Conservation (phyloP, 805 yeast genomes). For the Sugiyamaella boreocaroliniensis region DNA sequence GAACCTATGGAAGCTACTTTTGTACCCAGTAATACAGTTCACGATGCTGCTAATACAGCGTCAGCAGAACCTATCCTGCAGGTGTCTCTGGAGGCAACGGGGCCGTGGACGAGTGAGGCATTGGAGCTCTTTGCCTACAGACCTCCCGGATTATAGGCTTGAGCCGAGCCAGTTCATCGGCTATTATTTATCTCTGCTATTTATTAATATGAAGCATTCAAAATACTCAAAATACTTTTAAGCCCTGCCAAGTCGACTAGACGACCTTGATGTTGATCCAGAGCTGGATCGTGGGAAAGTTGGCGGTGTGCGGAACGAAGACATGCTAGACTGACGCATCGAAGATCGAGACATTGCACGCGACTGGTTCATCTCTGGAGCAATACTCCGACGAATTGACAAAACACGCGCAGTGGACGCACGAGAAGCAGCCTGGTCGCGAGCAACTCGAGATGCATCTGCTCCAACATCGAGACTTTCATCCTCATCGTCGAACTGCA, state of each 20-base stretch:
- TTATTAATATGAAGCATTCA: neutral
- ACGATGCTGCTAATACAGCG: neutral
- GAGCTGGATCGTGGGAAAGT: slow-evolving; percentile 1
- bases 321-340: slow-evolving; percentile 13
- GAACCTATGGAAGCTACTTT: neutral
- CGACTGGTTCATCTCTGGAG: slow-evolving; percentile 22
- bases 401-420: slow-evolving; percentile 11
- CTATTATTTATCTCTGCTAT: neutral
- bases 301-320: slow-evolving; percentile 9
- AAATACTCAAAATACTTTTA: neutral
- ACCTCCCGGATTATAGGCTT: slow-evolving; percentile 11
- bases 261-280: slow-evolving; percentile 5
- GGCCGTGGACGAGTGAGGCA: slow-evolving; percentile 30
- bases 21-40: neutral
- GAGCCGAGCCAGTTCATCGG: neutral
- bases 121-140: slow-evolving; percentile 25
- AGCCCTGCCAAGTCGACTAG: slow-evolving; percentile 7
- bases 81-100: slow-evolving; percentile 6
- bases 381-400: slow-evolving; percentile 20
- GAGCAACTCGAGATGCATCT: slow-evolving; percentile 10
- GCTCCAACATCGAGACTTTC: slow-evolving; percentile 4
- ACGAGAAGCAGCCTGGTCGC: slow-evolving; percentile 1
- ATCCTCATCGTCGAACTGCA: slow-evolving; percentile 20
- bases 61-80: neutral
- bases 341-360: slow-evolving; percentile 7